Evolutionary conservation across 176 grass and related monocot genomes (phyloP).

Genomic region (Oryza brachyantha): DNA sequence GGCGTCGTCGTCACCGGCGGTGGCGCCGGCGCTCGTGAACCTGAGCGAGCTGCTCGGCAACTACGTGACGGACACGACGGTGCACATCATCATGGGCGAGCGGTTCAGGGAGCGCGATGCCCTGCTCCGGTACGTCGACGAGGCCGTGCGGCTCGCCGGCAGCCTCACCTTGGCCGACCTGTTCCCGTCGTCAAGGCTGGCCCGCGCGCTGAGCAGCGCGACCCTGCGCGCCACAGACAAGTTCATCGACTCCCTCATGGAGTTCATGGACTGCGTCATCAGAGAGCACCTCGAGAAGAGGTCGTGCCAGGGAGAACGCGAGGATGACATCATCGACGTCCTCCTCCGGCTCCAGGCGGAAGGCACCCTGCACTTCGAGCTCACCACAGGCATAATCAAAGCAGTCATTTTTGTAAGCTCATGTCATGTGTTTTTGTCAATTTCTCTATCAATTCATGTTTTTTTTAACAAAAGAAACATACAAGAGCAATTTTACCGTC

Average conservation of each 20-base stretch:
- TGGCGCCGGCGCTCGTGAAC: not conserved
- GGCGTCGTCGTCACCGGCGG: too few species aligned
- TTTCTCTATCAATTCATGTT: not conserved
- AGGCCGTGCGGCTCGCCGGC: not conserved
- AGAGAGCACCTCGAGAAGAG: not conserved
- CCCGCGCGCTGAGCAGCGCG: not conserved
- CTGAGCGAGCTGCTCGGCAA: not conserved
- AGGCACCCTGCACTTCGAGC: not conserved
- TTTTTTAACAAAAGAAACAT: too few species aligned
- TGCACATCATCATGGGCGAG: not conserved
- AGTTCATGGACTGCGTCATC: constrained; percentile 15
- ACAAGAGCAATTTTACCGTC: too few species aligned
- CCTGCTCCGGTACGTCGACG: not conserved
- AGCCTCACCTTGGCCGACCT: constrained; percentile 17
- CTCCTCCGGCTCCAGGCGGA: not conserved
- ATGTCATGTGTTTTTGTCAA: too few species aligned
- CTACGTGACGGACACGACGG: not conserved
- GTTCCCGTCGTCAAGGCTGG: not conserved
- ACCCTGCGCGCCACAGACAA: not conserved
- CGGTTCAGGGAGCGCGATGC: constrained; percentile 5
- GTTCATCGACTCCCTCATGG: not conserved
- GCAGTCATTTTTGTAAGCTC: not conserved
- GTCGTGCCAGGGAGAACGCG: not conserved
- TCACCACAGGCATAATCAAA: not conserved
- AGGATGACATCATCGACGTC: too few species aligned